Base-by-base conservation (phyloP, 345 rosid species). In the Hypericum androsaemum region DNA sequence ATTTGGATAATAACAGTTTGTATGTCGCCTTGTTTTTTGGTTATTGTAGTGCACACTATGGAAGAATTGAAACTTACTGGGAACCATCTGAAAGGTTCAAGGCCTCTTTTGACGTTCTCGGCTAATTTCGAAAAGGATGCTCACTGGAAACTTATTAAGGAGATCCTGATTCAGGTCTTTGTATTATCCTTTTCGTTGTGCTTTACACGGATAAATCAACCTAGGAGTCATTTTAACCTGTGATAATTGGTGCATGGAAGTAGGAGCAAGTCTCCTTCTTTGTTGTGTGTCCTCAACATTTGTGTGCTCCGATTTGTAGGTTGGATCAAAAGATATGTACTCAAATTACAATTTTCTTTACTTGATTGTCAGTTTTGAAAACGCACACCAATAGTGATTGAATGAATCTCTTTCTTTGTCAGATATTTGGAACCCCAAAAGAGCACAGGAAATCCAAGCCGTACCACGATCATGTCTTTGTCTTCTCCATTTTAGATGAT, bases 11-110 rank as follows among this genome's bases (percentile, higher is more conserved):
- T 38, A 11, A 49, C 54, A 9, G 11, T 22, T 22, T 22, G 32
- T 22, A 4, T 4, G 32, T 22, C 32, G 32, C 32, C 32, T 50
- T 12, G 32, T 10, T 37, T 32, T 36, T 16, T 36, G 6, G 10
- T 37, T 3, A 5, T 36, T 51, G n/a, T 35, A 88, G 95, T 86
- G 52, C 99, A 92, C 70, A 83, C 95, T 7, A 88, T 92, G 97
- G 97, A 86, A 69, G 95, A 88, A 75, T 62, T 92, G 60, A 92
- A 88, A 74, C 94, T 92, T 17, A 92, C 98, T 36, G 97, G 98
- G 58, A 88, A 92, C 47, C 97, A 92, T 74, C 73, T 92, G 64
- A 80, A 70, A 71, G 95, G 85, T 5, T 92, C 98, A 5, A 78
- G 97, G 0, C 97, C 97, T 28, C 54, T 88, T 47, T 61, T 92